These are phyloP conservation scores for Cardamine chenopodiifolia DNA, from an alignment of 345 rosid species.

Conservation along the genomic window DNA sequence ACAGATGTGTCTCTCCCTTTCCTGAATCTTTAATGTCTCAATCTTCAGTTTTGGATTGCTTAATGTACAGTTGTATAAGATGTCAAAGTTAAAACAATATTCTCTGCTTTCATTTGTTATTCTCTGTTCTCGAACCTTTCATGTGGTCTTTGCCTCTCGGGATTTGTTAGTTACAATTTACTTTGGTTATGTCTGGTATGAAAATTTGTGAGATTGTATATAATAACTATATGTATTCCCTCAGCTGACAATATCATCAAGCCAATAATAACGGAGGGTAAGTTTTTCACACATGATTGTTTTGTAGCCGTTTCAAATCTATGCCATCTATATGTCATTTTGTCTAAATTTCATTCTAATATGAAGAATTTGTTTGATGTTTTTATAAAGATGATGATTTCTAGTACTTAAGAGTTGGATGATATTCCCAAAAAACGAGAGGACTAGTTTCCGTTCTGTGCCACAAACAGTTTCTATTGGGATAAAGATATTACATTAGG, in stretches of 20 bases:
- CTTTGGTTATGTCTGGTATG: not conserved
- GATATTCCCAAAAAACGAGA: too few species aligned
- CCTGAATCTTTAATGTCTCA: not conserved
- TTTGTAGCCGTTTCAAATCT: too few species aligned
- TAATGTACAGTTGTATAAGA: not conserved
- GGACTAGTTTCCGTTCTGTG: too few species aligned
- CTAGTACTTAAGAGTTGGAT: too few species aligned
- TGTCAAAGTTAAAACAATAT: not conserved
- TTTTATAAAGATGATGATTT: too few species aligned
- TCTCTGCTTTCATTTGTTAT: not conserved
- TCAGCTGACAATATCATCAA: not conserved
- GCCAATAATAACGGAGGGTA: not conserved
- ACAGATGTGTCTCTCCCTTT: conserved; percentile 16
- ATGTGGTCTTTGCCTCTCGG: not conserved
- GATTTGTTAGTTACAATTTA: not conserved
- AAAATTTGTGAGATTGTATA: not conserved
- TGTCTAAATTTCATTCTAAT: too few species aligned
- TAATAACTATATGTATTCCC: not conserved
- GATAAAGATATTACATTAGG: too few species aligned
- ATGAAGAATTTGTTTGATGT: too few species aligned
- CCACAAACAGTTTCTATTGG: too few species aligned
- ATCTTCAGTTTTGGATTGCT: not conserved
- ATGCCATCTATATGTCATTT: too few species aligned
- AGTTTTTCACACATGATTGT: too few species aligned
- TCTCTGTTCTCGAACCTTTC: not conserved